Conservation (phyloP, 495 filamentous ascomycete genomes). For the Hypomontagnella submonticulosa region DNA sequence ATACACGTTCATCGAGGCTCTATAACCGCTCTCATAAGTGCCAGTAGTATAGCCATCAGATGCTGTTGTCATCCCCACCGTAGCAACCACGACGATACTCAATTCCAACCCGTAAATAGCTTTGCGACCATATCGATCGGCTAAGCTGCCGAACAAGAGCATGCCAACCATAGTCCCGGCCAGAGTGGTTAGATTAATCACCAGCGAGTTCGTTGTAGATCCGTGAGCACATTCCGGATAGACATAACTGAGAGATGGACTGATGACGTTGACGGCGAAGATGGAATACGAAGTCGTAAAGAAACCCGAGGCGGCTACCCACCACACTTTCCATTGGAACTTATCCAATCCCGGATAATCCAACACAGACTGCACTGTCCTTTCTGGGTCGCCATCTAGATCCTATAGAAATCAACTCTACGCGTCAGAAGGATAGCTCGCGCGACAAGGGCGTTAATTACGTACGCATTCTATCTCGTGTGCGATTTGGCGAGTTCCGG, state of each 20-base stretch:
- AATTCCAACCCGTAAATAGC: constrained; percentile 73
- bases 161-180: constrained; percentile 68
- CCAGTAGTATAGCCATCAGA: constrained; percentile 41
- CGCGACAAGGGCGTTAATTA: background rate
- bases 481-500: constrained; percentile 23
- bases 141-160: constrained; percentile 70
- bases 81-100: constrained; percentile 64
- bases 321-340: constrained; percentile 52
- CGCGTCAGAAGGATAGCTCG: background rate
- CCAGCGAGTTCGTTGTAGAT: constrained; percentile 18
- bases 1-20: constrained; percentile 64
- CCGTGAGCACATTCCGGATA: constrained; percentile 59
- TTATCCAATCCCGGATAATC: constrained; percentile 44
- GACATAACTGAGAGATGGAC: constrained; percentile 67
- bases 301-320: constrained; percentile 73
- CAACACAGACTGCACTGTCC: constrained; percentile 41
- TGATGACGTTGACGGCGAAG: constrained; percentile 70
- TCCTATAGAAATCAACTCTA: constrained; percentile 24
- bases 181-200: constrained; percentile 69
- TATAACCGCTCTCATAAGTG: background rate
- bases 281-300: constrained; percentile 75
- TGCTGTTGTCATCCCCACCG: constrained; percentile 62
- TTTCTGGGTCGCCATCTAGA: constrained; percentile 34
- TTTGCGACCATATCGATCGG: constrained; percentile 70
- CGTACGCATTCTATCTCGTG: constrained; percentile 37